phyloP scores from a whole-genome alignment of 768 basidiomycete species.

The Leccinum barrowsii region DNA sequence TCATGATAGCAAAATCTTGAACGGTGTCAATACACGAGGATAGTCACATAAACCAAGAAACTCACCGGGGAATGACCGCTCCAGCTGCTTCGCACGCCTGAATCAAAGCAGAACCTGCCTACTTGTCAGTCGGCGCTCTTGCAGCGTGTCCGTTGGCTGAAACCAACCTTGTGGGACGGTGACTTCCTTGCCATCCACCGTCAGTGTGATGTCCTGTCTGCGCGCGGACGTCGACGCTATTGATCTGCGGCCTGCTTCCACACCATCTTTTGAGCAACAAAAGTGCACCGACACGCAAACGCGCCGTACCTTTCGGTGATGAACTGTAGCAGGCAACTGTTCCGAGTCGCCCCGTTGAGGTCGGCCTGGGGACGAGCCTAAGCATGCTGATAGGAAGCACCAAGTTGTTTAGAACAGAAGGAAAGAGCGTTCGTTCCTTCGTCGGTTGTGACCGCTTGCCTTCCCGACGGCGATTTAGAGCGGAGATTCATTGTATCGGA shows the following conservation, averaged over 20 bases:
- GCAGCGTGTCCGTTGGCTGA: constrained; percentile 1
- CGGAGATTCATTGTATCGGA: constrained; percentile 23
- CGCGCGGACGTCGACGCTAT: constrained; percentile 64
- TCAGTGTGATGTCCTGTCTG: constrained; percentile 82
- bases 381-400: constrained; percentile 45
- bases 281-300: neutral
- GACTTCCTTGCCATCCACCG: constrained; percentile 96
- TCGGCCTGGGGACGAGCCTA: constrained; percentile 66
- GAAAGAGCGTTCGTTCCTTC: neutral
- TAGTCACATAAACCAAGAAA: constrained; percentile 6
- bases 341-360: constrained; percentile 68
- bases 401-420: constrained; percentile 8
- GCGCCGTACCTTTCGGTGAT: constrained; percentile 32
- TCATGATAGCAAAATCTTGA: constrained; percentile 84
- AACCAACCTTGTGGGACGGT: constrained; percentile 90
- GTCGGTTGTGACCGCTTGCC: constrained; percentile 24
- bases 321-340: constrained; percentile 48
- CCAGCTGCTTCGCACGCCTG: constrained; percentile 94
- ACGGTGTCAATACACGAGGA: constrained; percentile 13
- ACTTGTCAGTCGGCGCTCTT: constrained; percentile 7
- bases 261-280: constrained; percentile 1
- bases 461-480: constrained; percentile 10
- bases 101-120: constrained; percentile 84
- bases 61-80: constrained; percentile 72
- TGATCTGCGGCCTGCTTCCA: constrained; percentile 48